A percentile compares a stretch with the other conserved stretches of the same genome.
These are phyloP conservation scores for Spathaspora hagerdaliae DNA, from an alignment of 805 yeast genomes.

Conservation along the genomic window DNA sequence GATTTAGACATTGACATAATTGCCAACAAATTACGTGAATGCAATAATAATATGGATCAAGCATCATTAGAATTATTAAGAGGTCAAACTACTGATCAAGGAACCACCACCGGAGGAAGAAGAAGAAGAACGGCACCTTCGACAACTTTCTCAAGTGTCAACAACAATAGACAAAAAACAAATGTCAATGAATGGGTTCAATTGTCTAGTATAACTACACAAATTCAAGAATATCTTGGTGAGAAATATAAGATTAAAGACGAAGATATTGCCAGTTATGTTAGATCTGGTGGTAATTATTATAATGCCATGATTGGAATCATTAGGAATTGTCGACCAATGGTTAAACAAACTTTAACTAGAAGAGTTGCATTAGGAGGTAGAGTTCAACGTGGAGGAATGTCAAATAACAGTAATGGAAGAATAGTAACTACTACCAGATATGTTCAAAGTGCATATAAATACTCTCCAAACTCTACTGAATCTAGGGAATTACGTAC, in stretches of 20 bases:
- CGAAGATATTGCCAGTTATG: slow-evolving; percentile 13
- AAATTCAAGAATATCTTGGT: slow-evolving; percentile 16
- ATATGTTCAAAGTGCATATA: slow-evolving; percentile 4
- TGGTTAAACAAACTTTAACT: not conserved
- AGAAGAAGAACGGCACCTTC: not conserved
- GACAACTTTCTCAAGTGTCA: not conserved
- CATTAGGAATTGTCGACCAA: slow-evolving; percentile 14
- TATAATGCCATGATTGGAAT: slow-evolving; percentile 34
- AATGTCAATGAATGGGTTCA: slow-evolving; percentile 9
- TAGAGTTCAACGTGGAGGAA: slow-evolving; percentile 28
- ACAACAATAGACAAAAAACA: not conserved
- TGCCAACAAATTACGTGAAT: slow-evolving; percentile 19
- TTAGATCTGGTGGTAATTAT: slow-evolving; percentile 24
- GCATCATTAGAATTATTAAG: slow-evolving; percentile 8
- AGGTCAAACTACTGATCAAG: not conserved
- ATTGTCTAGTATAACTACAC: slow-evolving; percentile 11
- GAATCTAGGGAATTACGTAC: slow-evolving; percentile 32
- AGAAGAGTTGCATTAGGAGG: slow-evolving; percentile 16
- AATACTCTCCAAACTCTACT: slow-evolving; percentile 13
- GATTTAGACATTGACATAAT: slow-evolving; percentile 26
- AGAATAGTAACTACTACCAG: not conserved
- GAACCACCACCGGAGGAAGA: not conserved
- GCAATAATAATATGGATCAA: slow-evolving; percentile 21
- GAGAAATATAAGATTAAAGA: slow-evolving; percentile 1
- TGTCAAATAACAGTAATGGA: not conserved